These are phyloP conservation scores for Mycena floridula DNA, from an alignment of 768 basidiomycete species.

Conservation along the genomic window DNA sequence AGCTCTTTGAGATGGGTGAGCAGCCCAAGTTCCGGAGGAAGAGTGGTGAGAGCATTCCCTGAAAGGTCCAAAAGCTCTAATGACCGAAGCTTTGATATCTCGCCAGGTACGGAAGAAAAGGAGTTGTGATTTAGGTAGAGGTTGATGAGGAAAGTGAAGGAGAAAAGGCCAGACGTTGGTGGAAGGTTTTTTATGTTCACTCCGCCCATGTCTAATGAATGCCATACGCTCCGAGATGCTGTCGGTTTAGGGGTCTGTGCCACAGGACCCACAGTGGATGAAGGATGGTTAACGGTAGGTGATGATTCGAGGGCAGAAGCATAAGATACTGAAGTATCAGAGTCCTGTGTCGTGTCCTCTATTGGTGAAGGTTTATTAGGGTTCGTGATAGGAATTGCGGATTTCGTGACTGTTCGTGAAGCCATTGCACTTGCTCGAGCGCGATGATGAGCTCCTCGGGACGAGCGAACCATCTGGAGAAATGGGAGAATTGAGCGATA, in stretches of 20 bases:
- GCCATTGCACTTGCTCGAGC: constrained; percentile 95
- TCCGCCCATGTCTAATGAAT: constrained; percentile 92
- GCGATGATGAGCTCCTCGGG: constrained; percentile 87
- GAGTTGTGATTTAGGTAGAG: constrained; percentile 97
- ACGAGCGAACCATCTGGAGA: constrained; percentile 71
- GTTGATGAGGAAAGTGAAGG: constrained; percentile 88
- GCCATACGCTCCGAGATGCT: constrained; percentile 72
- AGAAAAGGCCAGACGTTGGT: constrained; percentile 63
- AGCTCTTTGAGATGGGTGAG: constrained; percentile 86
- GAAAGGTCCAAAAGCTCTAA: constrained; percentile 90
- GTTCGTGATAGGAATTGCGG: constrained; percentile 88
- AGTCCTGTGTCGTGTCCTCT: constrained; percentile 21
- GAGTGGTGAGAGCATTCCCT: constrained; percentile 68
- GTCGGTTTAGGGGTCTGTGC: constrained; percentile 62
- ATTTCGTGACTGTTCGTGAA: constrained; percentile 78
- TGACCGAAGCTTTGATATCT: constrained; percentile 79
- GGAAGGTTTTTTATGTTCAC: constrained; percentile 90
- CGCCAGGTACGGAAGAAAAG: constrained; percentile 69
- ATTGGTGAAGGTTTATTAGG: constrained; percentile 65
- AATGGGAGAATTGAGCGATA: constrained; percentile 14
- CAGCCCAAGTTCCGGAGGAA: constrained; percentile 90
- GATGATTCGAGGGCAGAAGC: constrained; percentile 16
- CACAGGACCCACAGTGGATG: constrained; percentile 71
- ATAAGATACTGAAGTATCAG: constrained; percentile 16
- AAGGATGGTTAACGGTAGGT: constrained; percentile 52